Evolutionary conservation across 805 yeast genomes (phyloP).

Genomic region (Wickerhamomyces subpelliculosus): DNA sequence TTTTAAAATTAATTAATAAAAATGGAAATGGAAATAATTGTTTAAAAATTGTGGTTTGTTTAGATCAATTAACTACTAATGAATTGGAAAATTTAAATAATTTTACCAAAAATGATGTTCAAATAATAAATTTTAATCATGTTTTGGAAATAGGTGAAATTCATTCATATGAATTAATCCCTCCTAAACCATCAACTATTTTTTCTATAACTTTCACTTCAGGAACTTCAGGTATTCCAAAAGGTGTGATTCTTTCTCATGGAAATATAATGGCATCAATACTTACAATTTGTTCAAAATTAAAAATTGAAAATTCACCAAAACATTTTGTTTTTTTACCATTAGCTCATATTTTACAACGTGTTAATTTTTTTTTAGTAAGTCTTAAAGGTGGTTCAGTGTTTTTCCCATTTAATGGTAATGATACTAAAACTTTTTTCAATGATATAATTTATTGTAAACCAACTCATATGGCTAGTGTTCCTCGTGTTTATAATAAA

Average conservation of each 20-base stretch:
- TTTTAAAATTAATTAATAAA: neutral
- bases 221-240: slow-evolving; percentile 64
- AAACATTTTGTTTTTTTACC: slow-evolving; percentile 34
- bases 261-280: slow-evolving; percentile 10
- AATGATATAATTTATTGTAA: too few species aligned
- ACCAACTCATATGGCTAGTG: slow-evolving; percentile 44
- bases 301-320: slow-evolving; percentile 31
- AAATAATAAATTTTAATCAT: neutral
- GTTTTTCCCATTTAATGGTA: slow-evolving; percentile 32
- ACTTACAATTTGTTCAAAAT: neutral
- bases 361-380: slow-evolving; percentile 39
- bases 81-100: too few species aligned
- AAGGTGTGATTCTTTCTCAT: slow-evolving; percentile 52
- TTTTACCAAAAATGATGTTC: too few species aligned
- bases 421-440: slow-evolving; percentile 42
- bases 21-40: neutral
- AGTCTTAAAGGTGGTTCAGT: slow-evolving; percentile 30
- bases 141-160: neutral
- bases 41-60: neutral
- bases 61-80: neutral
- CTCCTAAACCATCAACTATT: slow-evolving; percentile 38
- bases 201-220: slow-evolving; percentile 60
- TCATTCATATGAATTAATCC: slow-evolving; percentile 26
- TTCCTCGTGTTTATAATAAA: slow-evolving; percentile 51
- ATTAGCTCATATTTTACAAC: slow-evolving; percentile 45